phyloP scores from a whole-genome alignment of 495 filamentous ascomycete genomes.

The Pseudevernia furfuracea region DNA sequence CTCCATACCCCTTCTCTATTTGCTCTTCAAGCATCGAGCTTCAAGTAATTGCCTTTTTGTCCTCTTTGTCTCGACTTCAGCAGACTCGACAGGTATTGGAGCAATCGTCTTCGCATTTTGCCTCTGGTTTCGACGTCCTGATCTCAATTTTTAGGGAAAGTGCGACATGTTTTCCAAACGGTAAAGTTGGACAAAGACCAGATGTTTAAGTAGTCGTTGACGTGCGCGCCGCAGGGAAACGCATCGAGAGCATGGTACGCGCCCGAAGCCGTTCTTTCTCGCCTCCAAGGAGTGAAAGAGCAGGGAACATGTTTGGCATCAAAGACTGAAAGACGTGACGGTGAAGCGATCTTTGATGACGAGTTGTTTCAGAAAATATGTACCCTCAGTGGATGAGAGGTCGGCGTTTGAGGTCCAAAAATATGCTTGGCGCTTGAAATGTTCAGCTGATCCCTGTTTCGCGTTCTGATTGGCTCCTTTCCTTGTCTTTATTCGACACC shows the following conservation, averaged over 20 bases:
- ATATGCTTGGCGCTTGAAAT: neutral
- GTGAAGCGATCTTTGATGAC: too few species aligned
- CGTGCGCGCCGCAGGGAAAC: neutral
- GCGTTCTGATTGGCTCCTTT: neutral
- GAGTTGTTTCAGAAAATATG: neutral
- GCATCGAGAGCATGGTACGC: neutral
- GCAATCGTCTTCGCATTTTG: neutral
- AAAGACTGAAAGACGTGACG: too few species aligned
- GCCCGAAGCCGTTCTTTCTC: neutral
- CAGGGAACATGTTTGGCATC: too few species aligned
- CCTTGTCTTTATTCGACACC: neutral
- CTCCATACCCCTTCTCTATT: neutral
- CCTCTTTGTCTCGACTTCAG: constrained; percentile 2
- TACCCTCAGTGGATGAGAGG: too few species aligned
- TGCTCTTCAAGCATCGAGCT: neutral
- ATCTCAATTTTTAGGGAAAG: neutral
- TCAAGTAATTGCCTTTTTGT: constrained; percentile 6
- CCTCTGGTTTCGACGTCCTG: neutral
- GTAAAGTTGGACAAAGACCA: neutral
- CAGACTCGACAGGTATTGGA: constrained; percentile 1
- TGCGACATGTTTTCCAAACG: neutral
- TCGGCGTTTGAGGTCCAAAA: too few species aligned
- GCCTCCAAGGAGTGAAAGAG: too few species aligned
- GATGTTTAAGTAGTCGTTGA: neutral
- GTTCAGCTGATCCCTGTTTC: neutral